Percentiles rank a stretch among this genome's conserved stretches.
These are phyloP conservation scores for Microglena sp. DNA, from an alignment of 139 green algal species.

Conservation along the genomic window DNA sequence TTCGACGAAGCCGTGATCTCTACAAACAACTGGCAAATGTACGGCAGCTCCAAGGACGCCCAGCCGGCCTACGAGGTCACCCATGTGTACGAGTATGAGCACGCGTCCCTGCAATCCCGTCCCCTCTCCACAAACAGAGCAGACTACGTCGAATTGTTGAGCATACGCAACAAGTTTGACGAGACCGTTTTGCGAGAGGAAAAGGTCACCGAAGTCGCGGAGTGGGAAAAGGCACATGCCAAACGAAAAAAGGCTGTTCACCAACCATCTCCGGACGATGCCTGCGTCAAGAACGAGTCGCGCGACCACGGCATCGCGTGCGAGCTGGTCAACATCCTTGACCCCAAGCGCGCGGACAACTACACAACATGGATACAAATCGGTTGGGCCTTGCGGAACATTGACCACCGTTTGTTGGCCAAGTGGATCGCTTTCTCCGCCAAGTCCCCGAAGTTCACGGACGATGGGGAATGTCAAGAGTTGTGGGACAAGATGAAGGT, in stretches of 20 bases:
- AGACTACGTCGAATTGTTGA: slow-evolving; percentile 1
- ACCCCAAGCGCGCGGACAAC: neutral
- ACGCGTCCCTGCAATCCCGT: neutral
- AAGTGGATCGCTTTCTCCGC: slow-evolving; percentile 4
- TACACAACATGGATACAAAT: slow-evolving; percentile 9
- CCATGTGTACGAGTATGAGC: neutral
- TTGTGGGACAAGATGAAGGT: slow-evolving; percentile 8
- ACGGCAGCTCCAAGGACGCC: slow-evolving; percentile 8
- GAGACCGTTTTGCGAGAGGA: neutral
- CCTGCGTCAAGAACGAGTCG: too few relatives aligned
- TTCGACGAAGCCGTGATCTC: slow-evolving; percentile 17
- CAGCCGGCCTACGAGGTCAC: neutral
- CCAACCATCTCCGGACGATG: too few relatives aligned
- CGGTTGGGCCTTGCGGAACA: slow-evolving; percentile 16
- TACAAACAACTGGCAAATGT: slow-evolving; percentile 16
- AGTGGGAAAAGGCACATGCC: too few relatives aligned
- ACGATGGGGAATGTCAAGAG: neutral
- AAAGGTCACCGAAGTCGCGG: too few relatives aligned
- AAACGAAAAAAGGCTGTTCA: too few relatives aligned
- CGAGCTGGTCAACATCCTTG: slow-evolving; percentile 3
- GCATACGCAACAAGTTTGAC: slow-evolving; percentile 11
- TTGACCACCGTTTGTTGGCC: slow-evolving; percentile 15
- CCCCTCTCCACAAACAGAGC: neutral
- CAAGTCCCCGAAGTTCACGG: neutral
- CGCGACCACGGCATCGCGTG: too few relatives aligned